phyloP scores from a whole-genome alignment of 345 rosid species.

The Erodium maritimum region DNA sequence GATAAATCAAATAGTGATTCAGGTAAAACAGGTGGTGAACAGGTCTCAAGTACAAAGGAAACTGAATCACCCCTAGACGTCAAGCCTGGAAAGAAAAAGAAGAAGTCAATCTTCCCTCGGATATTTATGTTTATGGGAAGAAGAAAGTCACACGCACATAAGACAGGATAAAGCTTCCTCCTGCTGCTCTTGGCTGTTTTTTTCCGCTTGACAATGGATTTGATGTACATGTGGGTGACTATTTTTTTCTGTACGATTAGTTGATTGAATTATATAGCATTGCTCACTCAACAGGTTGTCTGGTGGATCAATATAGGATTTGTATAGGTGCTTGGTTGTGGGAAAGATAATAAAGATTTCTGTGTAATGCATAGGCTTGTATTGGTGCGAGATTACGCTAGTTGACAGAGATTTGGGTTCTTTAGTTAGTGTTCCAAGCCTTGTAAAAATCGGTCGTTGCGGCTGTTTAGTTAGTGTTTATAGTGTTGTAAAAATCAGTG shows the following conservation, averaged over 20 bases:
- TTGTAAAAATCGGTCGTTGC: no score
- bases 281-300: background rate
- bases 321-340: background rate
- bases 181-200: background rate
- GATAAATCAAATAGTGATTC: slow-evolving; percentile 31
- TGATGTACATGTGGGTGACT: background rate
- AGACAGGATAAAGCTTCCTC: slow-evolving; percentile 9
- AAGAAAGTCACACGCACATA: slow-evolving; percentile 42
- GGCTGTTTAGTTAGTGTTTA: no score
- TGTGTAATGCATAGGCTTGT: no score
- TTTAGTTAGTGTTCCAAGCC: background rate
- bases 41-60: slow-evolving; percentile 15
- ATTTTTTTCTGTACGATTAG: background rate
- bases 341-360: background rate
- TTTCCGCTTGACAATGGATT: slow-evolving; percentile 1
- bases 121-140: slow-evolving; percentile 51
- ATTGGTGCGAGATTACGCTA: background rate
- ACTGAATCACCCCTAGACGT: slow-evolving; percentile 24
- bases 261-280: no score
- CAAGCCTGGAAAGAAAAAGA: slow-evolving; percentile 52
- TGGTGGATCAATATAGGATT: background rate
- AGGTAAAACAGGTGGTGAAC: slow-evolving; percentile 8
- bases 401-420: background rate
- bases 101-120: slow-evolving; percentile 62
- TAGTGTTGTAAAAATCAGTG: no score